Base-by-base conservation (phyloP, 306 rosid species). In the Acmispon strigosus region DNA sequence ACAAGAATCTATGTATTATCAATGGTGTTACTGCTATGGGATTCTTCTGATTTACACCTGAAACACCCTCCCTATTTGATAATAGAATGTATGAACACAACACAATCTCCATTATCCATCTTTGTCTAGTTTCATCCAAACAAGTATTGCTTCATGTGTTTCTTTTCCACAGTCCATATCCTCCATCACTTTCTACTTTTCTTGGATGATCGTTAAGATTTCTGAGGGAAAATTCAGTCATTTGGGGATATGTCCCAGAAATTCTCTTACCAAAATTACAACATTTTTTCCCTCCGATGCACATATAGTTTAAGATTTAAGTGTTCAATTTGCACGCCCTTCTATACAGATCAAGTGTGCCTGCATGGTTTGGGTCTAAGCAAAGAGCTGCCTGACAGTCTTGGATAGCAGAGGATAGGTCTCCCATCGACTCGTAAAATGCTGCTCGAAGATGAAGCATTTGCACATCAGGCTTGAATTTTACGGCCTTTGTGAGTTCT, bases 371-470 rank as follows among this genome's bases (percentile, higher is more conserved):
- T 54, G 96, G 93, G 54, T 91, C 93, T 75, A 91, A 79, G 79
- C 89, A 87, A 61, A 91, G 96, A 63, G 93, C 90, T 12, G 96
- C 93, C 51, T 84, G 84, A 62, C 97, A 89, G 72, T 91, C 97
- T 73, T 65, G 87, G 41, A 84, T 81, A 50, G 93, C 78, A 27
- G 82, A 85, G 4, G 75, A 42, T 45, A 75, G 10, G 60, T 84
- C 81, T 41, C 96, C 93, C 72, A 82, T 81, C 2, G 96, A 86
- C 66, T 91, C 97, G 0, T 85, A 71, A 78, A 91, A 91, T 3
- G 97, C 97, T 2, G 96, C 96, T 69, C 96, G 80, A 14, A 91
- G 88, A 83, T 91, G 89, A 72, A 91, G 91, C 96, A 91, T 84
- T 78, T 91, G 92, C 71, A 87, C 62, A 57, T 91, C 97, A 32